Base-by-base conservation (phyloP, 2,329 filamentous ascomycete species). In the Fusarium miscanthi region DNA sequence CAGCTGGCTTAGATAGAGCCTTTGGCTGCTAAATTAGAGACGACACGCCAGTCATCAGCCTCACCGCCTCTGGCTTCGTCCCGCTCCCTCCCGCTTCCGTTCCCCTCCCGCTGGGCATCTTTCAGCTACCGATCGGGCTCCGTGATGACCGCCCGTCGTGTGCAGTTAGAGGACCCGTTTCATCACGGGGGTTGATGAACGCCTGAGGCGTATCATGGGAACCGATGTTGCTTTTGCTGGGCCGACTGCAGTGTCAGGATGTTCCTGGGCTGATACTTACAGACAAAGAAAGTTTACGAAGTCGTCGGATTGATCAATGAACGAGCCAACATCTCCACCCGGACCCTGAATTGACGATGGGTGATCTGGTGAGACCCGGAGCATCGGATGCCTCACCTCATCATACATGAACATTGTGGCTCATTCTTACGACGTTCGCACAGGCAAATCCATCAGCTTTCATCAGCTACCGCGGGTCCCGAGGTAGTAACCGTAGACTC, bases 11-110 rank as follows among this genome's bases (percentile, higher is more conserved):
- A 42, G 53, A 37, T 54, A 57, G 45, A 46, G 56, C 33, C 17
- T 48, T 51, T 67, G 43, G 37, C 58, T 70, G 52, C 61, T 58
- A 66, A 58, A 51, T 49, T 69, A 54, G 46, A 57, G 45, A 62
- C 31, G 30, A 58, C 61, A 49, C 70, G 60, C 66, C 59, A 71
- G 70, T 61, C 58, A 76, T 68, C 74, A 76, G 73, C 67, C 74
- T 76, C 74, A 76, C 74, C 74, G 74, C 74, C 74, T 77, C 73
- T 76, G 73, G 68, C 69, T 59, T 69, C 74, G 74, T 76, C 74
- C 74, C 74, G 74, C 73, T 77, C 74, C 74, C 70, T 73, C 60
- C 71, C 71, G 71, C 57, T 74, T 68, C 74, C 74, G 73, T 58
- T 73, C 63, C 70, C 69, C 72, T 77, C 74, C 74, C 74, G 74